Base-by-base conservation (phyloP, 2,329 filamentous ascomycete genomes). In the Fusarium paranaense region DNA sequence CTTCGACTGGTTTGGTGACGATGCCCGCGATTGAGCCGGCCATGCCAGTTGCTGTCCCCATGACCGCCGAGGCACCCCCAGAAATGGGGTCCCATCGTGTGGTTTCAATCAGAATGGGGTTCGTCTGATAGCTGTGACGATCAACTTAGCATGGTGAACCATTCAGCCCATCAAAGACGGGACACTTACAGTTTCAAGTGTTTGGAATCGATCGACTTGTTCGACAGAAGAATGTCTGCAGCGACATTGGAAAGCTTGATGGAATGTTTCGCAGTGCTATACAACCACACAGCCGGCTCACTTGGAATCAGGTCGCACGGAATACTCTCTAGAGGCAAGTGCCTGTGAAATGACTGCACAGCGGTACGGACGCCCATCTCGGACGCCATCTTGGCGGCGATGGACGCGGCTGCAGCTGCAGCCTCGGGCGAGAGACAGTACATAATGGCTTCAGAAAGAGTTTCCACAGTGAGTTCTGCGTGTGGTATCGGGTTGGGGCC, bases 21-120 rank as follows among this genome's bases (percentile, higher is more conserved):
- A 71, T 74, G 1, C 69, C 72, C 1, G 72, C 32, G 0, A 72
- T 59, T 1, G 76, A 72, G 1, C 40, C 70, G 0, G 62, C 62
- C 67, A 78, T 57, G 0, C 70, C 72, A 0, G 65, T 27, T 5
- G 61, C 20, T 0, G 71, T 75, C 4, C 65, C 56, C 4, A 64
- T 30, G 18, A 77, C 33, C 0, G 70, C 59, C 0, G 72, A 72
- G 0, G 64, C 33, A 1, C 62, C 54, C 8, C 72, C 73, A 1
- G 74, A 72, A 1, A 76, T 2, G 4, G 74, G 75, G n/a, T 78
- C 76, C 74, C 70, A 78, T 0, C 76, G 64, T 20, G 6, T 76
- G 64, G 14, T 37, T 9, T 70, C 52, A 0, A 78, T 77, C 5
- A n/a, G 22, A 54, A 38, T 69, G 38, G 0, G 66, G 40, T n/a